These are phyloP conservation scores for Chenopodium suecicum DNA, from an alignment of 148 eudicot species.

Conservation along the genomic window DNA sequence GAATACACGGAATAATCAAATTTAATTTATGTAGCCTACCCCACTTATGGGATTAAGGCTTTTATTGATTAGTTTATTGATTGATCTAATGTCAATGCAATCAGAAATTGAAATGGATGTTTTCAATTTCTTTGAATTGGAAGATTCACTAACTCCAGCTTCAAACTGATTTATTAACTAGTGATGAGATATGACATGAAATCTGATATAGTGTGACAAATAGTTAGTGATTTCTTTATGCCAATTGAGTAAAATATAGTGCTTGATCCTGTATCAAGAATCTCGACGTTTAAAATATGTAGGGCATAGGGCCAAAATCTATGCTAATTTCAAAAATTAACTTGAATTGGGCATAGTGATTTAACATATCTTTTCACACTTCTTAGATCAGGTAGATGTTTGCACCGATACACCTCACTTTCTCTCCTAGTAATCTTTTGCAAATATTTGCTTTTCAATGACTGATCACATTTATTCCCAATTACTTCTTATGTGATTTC, in stretches of 20 bases:
- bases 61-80: too few species aligned
- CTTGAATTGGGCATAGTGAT: background rate
- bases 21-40: too few species aligned
- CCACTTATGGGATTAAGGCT: too few species aligned
- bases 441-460: background rate
- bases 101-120: background rate
- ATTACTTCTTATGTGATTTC: slow-evolving; percentile 2
- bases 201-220: background rate
- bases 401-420: background rate
- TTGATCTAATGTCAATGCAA: background rate
- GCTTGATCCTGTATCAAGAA: background rate
- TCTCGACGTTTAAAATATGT: background rate
- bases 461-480: background rate
- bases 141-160: background rate
- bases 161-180: background rate
- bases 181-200: background rate
- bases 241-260: too few species aligned
- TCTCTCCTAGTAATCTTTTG: background rate
- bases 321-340: background rate
- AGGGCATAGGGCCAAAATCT: background rate
- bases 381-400: background rate
- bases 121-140: background rate
- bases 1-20: too few species aligned
- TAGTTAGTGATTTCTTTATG: too few species aligned
- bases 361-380: background rate